Evolutionary conservation across 371 early-diverging fungal species (phyloP), one percentile per base, ranked within the genome.

Genomic region (Gilbertella persicaria): DNA sequence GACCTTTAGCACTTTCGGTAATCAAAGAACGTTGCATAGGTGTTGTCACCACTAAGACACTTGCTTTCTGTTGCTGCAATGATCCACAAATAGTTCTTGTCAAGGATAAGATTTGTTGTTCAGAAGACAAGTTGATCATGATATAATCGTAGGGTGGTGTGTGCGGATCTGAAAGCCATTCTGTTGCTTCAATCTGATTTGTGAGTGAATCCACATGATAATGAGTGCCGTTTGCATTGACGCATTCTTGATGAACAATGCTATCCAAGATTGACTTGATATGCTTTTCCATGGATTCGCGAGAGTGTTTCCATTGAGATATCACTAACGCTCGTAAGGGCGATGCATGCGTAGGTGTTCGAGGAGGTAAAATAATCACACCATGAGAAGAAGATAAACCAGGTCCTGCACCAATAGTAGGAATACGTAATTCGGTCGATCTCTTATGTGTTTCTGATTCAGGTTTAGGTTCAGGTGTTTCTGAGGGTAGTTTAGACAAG

Each of bases 11-110:
- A 7, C 58, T 66, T 24, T 80, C 84, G 54, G 78, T 79, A 24
- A 84, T 74, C 3, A 70, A 52, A 0, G 80, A 77, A 2, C 84
- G 73, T 24, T 84, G 84, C 54, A 84, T 79, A 3, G 82, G 84
- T 2, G 82, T 84, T 0, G 84, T 84, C 30, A 84, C 65, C 9
- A 84, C 71, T 24, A 82, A 60, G 0, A 75, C 73, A 50, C 65
- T 73, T 7, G 78, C 72, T 38, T 71, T 66, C 17, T 66, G 56
- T 12, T 79, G 79, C 4, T 67, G 56, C n/a, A 61, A 29, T 0
- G 75, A 68, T 19, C 67, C 60, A 33, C 66, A 64, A 8, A 84
- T 58, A 10, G 69, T 58, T 9, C 73, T 61, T 5, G 78, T 73
- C 1, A 84, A 47, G 2, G 63, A 58, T 26, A 82, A 39, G 7